These are phyloP conservation scores for Ophiocordyceps camponoti-saundersi DNA, from an alignment of 2,329 filamentous ascomycete species.

Conservation along the genomic window DNA sequence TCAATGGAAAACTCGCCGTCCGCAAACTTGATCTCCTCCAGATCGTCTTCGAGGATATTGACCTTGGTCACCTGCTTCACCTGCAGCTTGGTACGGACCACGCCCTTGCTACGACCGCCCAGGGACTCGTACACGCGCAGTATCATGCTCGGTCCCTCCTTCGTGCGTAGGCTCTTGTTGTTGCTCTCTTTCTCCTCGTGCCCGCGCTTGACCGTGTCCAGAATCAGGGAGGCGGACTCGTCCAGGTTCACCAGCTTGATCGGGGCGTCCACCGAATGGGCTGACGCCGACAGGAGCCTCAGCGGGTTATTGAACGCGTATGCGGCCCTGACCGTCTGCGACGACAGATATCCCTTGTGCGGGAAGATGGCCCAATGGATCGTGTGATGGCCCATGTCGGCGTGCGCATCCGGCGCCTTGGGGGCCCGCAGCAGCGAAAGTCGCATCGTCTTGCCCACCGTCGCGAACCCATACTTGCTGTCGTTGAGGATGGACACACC, in stretches of 20 bases:
- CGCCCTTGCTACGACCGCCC: slow-evolving; percentile 62
- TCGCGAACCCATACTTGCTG: slow-evolving; percentile 91
- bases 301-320: slow-evolving; percentile 85
- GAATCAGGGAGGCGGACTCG: slow-evolving; percentile 43
- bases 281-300: slow-evolving; percentile 14
- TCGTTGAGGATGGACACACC: slow-evolving; percentile 90
- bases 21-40: slow-evolving; percentile 41
- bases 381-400: slow-evolving; percentile 79
- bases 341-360: slow-evolving; percentile 55
- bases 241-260: slow-evolving; percentile 49
- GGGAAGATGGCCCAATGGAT: slow-evolving; percentile 88
- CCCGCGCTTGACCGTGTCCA: slow-evolving; percentile 89
- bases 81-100: slow-evolving; percentile 48
- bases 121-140: slow-evolving; percentile 76
- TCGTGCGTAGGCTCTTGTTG: slow-evolving; percentile 41
- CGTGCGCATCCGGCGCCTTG: slow-evolving; percentile 84
- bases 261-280: slow-evolving; percentile 19
- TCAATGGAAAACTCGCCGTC: slow-evolving; percentile 40
- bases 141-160: slow-evolving; percentile 64
- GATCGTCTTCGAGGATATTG: slow-evolving; percentile 79
- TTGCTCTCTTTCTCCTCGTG: slow-evolving; percentile 60
- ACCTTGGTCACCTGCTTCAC: slow-evolving; percentile 67
- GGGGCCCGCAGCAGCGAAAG: slow-evolving; percentile 71
- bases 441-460: slow-evolving; percentile 75
- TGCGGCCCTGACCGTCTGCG: slow-evolving; percentile 62